Percentiles rank a stretch among this genome's conserved stretches.
phyloP scores from a whole-genome alignment of 2,329 filamentous ascomycete genomes.

The Fusarium gaditjirri region DNA sequence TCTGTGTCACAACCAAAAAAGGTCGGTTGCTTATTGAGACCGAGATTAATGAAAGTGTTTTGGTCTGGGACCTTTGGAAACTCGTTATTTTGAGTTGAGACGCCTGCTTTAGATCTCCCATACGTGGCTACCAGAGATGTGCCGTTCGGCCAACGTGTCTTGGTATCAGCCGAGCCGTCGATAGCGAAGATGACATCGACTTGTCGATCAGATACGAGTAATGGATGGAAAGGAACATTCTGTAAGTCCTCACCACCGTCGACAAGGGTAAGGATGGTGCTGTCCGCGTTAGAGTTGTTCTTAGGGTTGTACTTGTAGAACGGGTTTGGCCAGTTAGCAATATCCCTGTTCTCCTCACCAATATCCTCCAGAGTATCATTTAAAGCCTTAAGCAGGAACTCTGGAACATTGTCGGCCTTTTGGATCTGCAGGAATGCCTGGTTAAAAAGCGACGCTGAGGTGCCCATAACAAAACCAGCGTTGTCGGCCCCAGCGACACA shows the following conservation, averaged over 20 bases:
- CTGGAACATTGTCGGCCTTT: constrained; percentile 47
- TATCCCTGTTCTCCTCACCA: constrained; percentile 72
- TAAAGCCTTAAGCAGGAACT: constrained; percentile 63
- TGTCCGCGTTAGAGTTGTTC: constrained; percentile 66
- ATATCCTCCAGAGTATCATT: constrained; percentile 63
- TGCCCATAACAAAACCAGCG: constrained; percentile 85
- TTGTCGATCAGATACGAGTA: constrained; percentile 76
- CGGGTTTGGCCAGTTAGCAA: constrained; percentile 81
- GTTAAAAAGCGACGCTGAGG: constrained; percentile 87
- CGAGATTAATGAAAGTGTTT: constrained; percentile 82
- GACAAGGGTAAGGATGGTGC: constrained; percentile 72
- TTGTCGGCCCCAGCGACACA: constrained; percentile 88
- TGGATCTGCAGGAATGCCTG: constrained; percentile 72
- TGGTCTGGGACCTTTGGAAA: constrained; percentile 79
- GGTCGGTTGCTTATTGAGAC: constrained; percentile 76
- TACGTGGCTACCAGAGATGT: constrained; percentile 80
- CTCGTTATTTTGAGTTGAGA: constrained; percentile 69
- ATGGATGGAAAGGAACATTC: constrained; percentile 81
- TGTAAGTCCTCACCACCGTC: constrained; percentile 83
- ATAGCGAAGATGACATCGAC: constrained; percentile 86
- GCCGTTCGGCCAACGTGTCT: constrained; percentile 78
- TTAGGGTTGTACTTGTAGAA: constrained; percentile 73
- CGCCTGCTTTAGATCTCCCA: constrained; percentile 67
- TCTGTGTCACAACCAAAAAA: constrained; percentile 79
- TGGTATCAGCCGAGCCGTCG: constrained; percentile 80